Conservation (phyloP, 306 rosid species). For the Fagus crenata region DNA sequence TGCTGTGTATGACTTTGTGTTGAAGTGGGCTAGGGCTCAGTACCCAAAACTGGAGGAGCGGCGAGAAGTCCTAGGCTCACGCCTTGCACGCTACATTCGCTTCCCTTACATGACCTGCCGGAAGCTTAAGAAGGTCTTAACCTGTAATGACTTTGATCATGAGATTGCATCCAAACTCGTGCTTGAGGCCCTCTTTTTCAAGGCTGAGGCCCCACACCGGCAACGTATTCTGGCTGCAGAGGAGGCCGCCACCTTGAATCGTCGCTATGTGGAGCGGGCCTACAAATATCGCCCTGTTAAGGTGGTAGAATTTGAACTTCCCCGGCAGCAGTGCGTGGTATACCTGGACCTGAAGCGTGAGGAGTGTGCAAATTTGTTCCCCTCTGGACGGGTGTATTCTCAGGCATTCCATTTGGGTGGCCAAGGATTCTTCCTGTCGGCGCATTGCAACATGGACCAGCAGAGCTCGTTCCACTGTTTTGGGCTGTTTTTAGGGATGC, state of each 20-base stretch:
- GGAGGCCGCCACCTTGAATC: conserved; percentile 57
- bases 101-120: conserved; percentile 92
- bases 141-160: conserved; percentile 82
- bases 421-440: conserved; percentile 94
- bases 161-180: conserved; percentile 86
- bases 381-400: conserved; percentile 96
- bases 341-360: conserved; percentile 91
- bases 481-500: conserved; percentile 96
- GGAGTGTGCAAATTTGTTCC: conserved; percentile 70
- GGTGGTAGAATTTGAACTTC: conserved; percentile 94
- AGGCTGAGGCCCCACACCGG: conserved; percentile 93
- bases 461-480: conserved; percentile 93
- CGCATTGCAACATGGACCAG: conserved; percentile 99
- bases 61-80: conserved; percentile 65
- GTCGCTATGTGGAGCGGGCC: conserved; percentile 86
- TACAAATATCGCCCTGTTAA: conserved; percentile 95
- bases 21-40: conserved; percentile 83
- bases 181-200: conserved; percentile 83
- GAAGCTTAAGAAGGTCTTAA: conserved; percentile 85
- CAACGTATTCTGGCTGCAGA: conserved; percentile 80
- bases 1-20: conserved; percentile 85
- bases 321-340: conserved; percentile 90
- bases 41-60: conserved; percentile 77
- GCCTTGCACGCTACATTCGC: conserved; percentile 79
- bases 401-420: conserved; percentile 99